These are phyloP conservation scores for Pestalotiopsis sp. DNA, from an alignment of 2,329 filamentous ascomycete genomes.

Conservation along the genomic window DNA sequence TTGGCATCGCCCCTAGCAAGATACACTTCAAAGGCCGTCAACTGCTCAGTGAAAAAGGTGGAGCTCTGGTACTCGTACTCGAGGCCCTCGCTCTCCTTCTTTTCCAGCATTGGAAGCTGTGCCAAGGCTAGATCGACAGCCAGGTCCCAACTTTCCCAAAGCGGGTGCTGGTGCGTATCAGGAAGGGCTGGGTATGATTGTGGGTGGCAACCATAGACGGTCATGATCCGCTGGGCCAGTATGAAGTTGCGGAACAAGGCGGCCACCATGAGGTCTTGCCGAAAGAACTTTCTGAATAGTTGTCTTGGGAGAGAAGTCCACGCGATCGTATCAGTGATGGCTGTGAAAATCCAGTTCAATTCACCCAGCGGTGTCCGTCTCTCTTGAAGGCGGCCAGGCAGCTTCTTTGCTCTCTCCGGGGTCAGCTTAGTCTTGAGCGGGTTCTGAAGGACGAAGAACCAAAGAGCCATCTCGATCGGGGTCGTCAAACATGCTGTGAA, in stretches of 20 bases:
- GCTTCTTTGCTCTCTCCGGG: slow-evolving; percentile 82
- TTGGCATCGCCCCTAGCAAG: slow-evolving; percentile 79
- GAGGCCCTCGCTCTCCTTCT: slow-evolving; percentile 70
- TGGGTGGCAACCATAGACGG: slow-evolving; percentile 92
- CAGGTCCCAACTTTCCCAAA: slow-evolving; percentile 98
- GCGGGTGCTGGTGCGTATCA: slow-evolving; percentile 88
- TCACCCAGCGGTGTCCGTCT: slow-evolving; percentile 91
- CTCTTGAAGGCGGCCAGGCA: slow-evolving; percentile 91
- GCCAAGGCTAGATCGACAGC: slow-evolving; percentile 93
- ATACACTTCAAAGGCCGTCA: slow-evolving; percentile 97
- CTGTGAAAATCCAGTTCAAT: slow-evolving; percentile 99
- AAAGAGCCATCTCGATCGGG: slow-evolving; percentile 94
- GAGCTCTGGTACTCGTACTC: slow-evolving; percentile 96
- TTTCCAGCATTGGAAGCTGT: slow-evolving; percentile 85
- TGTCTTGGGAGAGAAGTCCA: slow-evolving; percentile 93
- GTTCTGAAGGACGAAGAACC: slow-evolving; percentile 95
- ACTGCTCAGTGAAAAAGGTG: slow-evolving; percentile 93
- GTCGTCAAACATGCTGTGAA: slow-evolving; percentile 97
- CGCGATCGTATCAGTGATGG: slow-evolving; percentile 97
- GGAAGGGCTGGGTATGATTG: slow-evolving; percentile 91
- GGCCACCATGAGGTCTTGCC: slow-evolving; percentile 98
- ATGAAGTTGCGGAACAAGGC: slow-evolving; percentile 96
- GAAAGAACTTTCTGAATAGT: slow-evolving; percentile 94
- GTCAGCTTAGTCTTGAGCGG: slow-evolving; percentile 70
- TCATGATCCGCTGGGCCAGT: slow-evolving; percentile 93